Evolutionary conservation across 306 rosid species (phyloP).

Genomic region (Quercus gilva): DNA sequence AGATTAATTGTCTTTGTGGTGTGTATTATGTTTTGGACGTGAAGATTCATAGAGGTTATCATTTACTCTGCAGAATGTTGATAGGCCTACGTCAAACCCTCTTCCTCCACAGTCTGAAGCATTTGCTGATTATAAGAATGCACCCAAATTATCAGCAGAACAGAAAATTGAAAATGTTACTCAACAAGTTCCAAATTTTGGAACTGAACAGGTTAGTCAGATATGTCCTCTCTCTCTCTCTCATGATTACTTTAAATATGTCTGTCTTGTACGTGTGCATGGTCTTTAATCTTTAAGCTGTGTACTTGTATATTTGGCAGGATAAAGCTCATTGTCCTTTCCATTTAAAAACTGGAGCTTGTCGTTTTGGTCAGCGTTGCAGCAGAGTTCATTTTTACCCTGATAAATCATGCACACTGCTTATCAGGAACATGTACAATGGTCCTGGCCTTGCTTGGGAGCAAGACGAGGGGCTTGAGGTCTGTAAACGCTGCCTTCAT

Average conservation of each 20-base stretch:
- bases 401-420: constrained; percentile 70
- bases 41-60: not conserved
- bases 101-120: constrained; percentile 75
- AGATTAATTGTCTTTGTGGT: not conserved
- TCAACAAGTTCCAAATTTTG: constrained; percentile 82
- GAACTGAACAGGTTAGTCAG: constrained; percentile 73
- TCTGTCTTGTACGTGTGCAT: not conserved
- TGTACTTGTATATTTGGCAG: constrained; percentile 38
- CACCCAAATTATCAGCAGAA: constrained; percentile 30
- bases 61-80: constrained; percentile 34
- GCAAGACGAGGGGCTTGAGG: constrained; percentile 98
- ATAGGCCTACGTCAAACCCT: constrained; percentile 83
- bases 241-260: not conserved
- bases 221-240: not conserved
- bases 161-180: constrained; percentile 44
- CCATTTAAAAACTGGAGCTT: constrained; percentile 88
- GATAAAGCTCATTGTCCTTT: constrained; percentile 97
- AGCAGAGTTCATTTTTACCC: constrained; percentile 95
- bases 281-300: not conserved
- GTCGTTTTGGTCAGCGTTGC: constrained; percentile 95
- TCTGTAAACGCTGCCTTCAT: constrained; percentile 72
- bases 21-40: constrained; percentile 2
- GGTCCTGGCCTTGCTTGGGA: constrained; percentile 99
- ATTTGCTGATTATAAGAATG: constrained; percentile 29
- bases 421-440: constrained; percentile 84